Conservation (phyloP, 768 basidiomycete genomes). For the Chalciporus piperatus region DNA sequence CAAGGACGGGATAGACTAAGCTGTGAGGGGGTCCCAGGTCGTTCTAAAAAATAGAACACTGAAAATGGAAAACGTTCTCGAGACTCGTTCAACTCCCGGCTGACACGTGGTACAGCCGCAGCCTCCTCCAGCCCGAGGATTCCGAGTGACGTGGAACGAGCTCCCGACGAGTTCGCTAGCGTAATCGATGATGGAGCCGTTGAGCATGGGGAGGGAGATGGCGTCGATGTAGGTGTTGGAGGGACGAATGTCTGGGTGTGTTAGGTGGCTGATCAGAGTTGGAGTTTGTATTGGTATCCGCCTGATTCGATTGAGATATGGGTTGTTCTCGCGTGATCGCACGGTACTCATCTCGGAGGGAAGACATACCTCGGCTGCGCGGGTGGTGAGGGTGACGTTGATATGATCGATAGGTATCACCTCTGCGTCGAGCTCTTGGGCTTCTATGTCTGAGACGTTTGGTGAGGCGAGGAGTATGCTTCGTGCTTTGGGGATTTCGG, state of each 20-base stretch:
- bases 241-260: constrained; percentile 66
- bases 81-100: constrained; percentile 77
- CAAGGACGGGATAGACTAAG: too few species aligned
- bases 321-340: neutral
- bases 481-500: constrained; percentile 42
- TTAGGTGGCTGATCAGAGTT: constrained; percentile 67
- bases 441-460: constrained; percentile 49
- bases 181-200: constrained; percentile 87
- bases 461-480: constrained; percentile 51
- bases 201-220: constrained; percentile 78
- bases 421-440: constrained; percentile 64
- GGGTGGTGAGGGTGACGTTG: constrained; percentile 59
- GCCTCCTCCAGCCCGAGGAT: constrained; percentile 89
- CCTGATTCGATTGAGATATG: constrained; percentile 83
- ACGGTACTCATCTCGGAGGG: too few species aligned
- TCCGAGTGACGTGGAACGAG: constrained; percentile 77
- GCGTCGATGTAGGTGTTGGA: constrained; percentile 84
- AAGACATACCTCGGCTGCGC: constrained; percentile 77
- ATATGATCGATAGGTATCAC: constrained; percentile 52
- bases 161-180: constrained; percentile 95
- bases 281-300: constrained; percentile 95
- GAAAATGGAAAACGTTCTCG: too few species aligned
- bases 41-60: too few species aligned
- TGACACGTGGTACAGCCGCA: constrained; percentile 97
- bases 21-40: too few species aligned